Evolutionary conservation across 805 yeast species (phyloP).

Genomic region (Candida palmyrensis): DNA sequence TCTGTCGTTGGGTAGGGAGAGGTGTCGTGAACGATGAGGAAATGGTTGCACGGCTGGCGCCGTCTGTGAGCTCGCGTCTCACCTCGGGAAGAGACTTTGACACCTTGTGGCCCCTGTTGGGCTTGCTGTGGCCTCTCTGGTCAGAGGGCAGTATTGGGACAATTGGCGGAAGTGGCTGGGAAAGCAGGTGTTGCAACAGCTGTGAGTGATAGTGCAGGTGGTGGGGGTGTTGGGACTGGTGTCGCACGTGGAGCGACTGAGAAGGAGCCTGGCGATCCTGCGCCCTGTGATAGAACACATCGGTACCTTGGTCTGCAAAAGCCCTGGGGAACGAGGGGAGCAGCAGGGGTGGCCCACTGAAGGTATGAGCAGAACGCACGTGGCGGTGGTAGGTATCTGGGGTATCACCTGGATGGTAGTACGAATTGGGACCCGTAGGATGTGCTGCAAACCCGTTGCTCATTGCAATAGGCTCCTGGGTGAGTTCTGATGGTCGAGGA

Average conservation of each 20-base stretch:
- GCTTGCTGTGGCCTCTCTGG: no score
- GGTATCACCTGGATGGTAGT: no score
- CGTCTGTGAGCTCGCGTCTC: conserved; percentile 2
- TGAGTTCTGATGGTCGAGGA: no score
- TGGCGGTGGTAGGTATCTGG: no score
- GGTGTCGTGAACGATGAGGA: background rate
- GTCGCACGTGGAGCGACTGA: conserved; percentile 2
- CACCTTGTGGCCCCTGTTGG: conserved; percentile 3
- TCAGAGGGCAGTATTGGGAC: background rate
- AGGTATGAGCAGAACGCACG: no score
- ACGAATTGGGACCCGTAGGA: no score
- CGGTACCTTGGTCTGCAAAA: background rate
- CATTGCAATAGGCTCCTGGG: no score
- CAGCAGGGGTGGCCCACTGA: no score
- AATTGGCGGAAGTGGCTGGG: background rate
- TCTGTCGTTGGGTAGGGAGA: background rate
- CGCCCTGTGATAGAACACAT: background rate
- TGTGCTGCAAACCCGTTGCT: no score
- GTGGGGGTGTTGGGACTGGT: conserved; percentile 1
- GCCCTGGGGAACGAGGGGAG: no score
- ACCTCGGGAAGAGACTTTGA: conserved; percentile 2
- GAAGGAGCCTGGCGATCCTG: conserved; percentile 1
- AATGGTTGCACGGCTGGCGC: background rate
- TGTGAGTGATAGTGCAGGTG: conserved; percentile 5
- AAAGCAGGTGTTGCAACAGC: background rate